Conservation (phyloP, 2,329 filamentous ascomycete genomes). For the Helotiales sp. region DNA sequence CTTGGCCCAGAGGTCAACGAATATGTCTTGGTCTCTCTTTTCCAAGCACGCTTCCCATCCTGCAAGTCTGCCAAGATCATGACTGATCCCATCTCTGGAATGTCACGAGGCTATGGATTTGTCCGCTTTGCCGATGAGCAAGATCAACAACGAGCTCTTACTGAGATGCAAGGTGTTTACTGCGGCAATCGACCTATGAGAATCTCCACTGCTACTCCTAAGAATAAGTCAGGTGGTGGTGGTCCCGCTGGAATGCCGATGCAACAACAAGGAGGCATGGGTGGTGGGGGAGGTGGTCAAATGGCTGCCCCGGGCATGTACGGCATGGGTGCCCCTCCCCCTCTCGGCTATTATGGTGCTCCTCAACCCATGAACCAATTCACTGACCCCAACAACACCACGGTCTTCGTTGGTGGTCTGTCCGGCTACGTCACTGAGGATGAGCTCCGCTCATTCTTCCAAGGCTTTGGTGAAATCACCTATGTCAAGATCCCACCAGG, state of each 20-base stretch:
- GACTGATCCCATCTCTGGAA: constrained; percentile 96
- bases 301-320: constrained; percentile 58
- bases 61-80: constrained; percentile 99
- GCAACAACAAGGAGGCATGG: constrained; percentile 48
- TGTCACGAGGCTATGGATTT: constrained; percentile 97
- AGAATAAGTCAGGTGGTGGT: constrained; percentile 70
- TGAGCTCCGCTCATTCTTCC: constrained; percentile 99
- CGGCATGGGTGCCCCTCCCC: constrained; percentile 61
- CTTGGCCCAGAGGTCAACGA: constrained; percentile 98
- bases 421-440: constrained; percentile 99
- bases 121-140: constrained; percentile 95
- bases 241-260: constrained; percentile 52
- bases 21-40: constrained; percentile 94
- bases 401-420: constrained; percentile 94
- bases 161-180: constrained; percentile 99
- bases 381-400: constrained; percentile 99
- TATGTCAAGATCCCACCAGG: constrained; percentile 99
- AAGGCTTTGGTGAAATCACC: constrained; percentile 98
- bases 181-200: constrained; percentile 98
- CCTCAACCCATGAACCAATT: constrained; percentile 97
- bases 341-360: constrained; percentile 66
- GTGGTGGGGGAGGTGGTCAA: constrained; percentile 40
- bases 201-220: constrained; percentile 95
- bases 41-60: constrained; percentile 92
- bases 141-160: constrained; percentile 92